Evolutionary conservation across 768 basidiomycete species (phyloP), one percentile per base, ranked within the genome.

Genomic region (Macrolepiota fuliginosa): DNA sequence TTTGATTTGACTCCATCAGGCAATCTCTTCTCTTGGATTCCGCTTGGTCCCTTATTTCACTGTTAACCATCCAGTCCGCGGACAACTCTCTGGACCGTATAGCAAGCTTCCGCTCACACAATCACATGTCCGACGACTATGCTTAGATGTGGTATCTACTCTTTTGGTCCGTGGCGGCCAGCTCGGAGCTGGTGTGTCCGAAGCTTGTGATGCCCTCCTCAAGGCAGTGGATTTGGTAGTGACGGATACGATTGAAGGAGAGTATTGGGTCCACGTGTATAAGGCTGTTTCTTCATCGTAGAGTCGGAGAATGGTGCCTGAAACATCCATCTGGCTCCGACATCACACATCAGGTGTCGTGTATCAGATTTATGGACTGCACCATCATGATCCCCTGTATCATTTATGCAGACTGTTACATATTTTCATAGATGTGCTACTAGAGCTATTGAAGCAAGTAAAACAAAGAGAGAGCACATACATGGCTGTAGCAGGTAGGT

Each of bases 11-110:
- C 63, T 60, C 15, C 29, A 45, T 19, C 61, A 74, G 71, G 66
- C 67, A 32, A 61, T 85, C 64, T 51, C 73, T 40, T 68, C 77
- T 49, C 72, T 94, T 52, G 77, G 79, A 62, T 79, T 84, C 17
- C 85, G 89, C 24, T 77, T 96, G 6, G 74, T 81, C 10, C 94
- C 94, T 19, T 97, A 87, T 75, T 98, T 97, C 75, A 79, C 78
- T 68, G 80, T 96, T 49, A 76, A 74, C 10, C 94, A 97, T 71
- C 79, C 91, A n/a, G 76, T 76, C 29, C 89, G 87, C 52, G 95
- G 94, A 9, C 76, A 79, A 58, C 69, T 95, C 35, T 74, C 77
- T 15, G 96, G 96, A 0, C 96, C 96, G 24, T 98, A 87, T 74
- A 72, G 76, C 56, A 90, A 84, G 70, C 75, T 97, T n/a, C 81